Evolutionary conservation across 2,329 filamentous ascomycete species (phyloP).

Genomic region (Trichoderma gracile): DNA sequence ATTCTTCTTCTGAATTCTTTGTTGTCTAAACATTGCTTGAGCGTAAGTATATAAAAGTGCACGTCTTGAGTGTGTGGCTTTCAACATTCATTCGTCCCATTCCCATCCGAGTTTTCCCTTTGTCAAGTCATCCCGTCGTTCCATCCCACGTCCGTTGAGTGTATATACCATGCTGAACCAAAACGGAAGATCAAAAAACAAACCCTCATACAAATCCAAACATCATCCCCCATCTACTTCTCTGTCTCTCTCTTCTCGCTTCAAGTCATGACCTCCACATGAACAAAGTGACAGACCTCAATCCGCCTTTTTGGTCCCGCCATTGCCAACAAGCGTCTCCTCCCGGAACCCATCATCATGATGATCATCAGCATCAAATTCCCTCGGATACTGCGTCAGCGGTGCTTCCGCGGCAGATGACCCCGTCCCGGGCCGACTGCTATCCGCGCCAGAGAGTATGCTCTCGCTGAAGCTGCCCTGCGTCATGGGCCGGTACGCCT

Average conservation of each 20-base stretch:
- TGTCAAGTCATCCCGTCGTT: too few species aligned
- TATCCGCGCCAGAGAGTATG: slow-evolving; percentile 44
- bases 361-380: background rate
- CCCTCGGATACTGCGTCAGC: slow-evolving; percentile 15
- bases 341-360: slow-evolving; percentile 22
- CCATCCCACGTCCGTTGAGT: too few species aligned
- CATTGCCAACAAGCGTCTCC: slow-evolving; percentile 20
- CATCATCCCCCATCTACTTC: too few species aligned
- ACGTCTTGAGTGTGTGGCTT: too few species aligned
- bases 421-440: slow-evolving; percentile 31
- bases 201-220: too few species aligned
- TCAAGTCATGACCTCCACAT: background rate
- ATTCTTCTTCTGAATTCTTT: too few species aligned
- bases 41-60: too few species aligned
- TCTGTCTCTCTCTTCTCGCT: background rate
- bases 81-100: too few species aligned
- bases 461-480: slow-evolving; percentile 50
- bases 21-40: too few species aligned
- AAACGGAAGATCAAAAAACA: too few species aligned
- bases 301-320: slow-evolving; percentile 2
- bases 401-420: slow-evolving; percentile 21
- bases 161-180: too few species aligned
- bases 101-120: too few species aligned
- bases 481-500: slow-evolving; percentile 38
- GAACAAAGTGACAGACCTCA: background rate